Base-by-base conservation (phyloP, 2,329 filamentous ascomycete genomes). In the Paracoccidioides lutzii region DNA sequence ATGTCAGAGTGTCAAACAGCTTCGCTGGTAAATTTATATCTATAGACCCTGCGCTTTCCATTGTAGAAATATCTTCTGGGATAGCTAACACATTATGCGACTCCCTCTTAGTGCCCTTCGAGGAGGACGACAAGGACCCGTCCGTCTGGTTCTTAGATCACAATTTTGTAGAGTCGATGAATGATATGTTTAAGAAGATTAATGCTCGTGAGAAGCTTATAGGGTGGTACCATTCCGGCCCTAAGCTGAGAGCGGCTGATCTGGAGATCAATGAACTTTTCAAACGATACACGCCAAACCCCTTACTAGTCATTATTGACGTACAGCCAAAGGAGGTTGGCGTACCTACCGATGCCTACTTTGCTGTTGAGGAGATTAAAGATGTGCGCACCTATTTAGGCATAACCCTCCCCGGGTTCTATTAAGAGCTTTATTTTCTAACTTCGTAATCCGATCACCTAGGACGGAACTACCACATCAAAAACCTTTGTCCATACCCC, bases 131-230 rank as follows among this genome's bases (percentile, higher is more conserved):
- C 67, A 95, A 95, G 75, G 90, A 98, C 70, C 91, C 91, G 3
- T 94, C 91, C 40, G 93, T 98, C 69, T 98, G 93, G 93, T 98
- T 97, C 71, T 76, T 98, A 62, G 93, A 98, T 72, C 93, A 98
- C 80, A 97, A 97, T 81, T 98, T 96, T 68, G 88, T 98, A 73
- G 93, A 98, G 75, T 88, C 86, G 65, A 98, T 98, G 93, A 95
- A 93, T 76, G 93, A 97, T 74, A 98, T 98, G 93, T 98, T 98
- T 81, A 98, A 98, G 80, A 97, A 97, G 77, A 90, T 98, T 79
- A 98, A 98, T 77, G 93, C 93, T 59, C 81, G 88, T 61, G 93
- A 98, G 78, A 97, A 97, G 83, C 81, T 98, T 71, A 94, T 98
- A 80, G 93, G 93, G 68, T 98, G 93, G 93, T 98, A 98, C 74